These are phyloP conservation scores for Solanum infundibuliforme DNA, from an alignment of 257 asterid genomes.

Conservation along the genomic window DNA sequence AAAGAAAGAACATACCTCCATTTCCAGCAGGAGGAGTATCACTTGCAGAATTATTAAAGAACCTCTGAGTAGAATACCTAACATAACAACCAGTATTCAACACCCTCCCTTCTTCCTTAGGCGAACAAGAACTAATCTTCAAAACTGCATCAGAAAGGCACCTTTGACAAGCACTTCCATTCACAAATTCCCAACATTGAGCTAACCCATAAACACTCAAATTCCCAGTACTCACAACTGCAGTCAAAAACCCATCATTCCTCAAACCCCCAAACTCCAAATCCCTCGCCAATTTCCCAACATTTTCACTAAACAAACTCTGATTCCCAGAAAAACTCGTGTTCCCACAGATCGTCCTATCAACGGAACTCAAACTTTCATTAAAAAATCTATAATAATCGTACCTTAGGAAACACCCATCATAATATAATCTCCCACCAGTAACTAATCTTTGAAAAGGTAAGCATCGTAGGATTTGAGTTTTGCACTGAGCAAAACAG, in stretches of 20 bases:
- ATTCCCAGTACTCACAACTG: constrained; percentile 27
- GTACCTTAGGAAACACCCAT: constrained; percentile 57
- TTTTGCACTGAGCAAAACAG: constrained; percentile 51
- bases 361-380: constrained; percentile 39
- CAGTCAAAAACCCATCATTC: constrained; percentile 48
- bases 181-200: constrained; percentile 69
- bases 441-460: constrained; percentile 36
- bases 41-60: constrained; percentile 37
- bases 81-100: constrained; percentile 64
- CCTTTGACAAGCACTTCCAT: constrained; percentile 27
- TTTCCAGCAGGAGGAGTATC: constrained; percentile 12
- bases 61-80: constrained; percentile 48
- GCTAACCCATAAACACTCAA: constrained; percentile 60
- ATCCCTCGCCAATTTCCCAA: constrained; percentile 32
- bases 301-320: constrained; percentile 26
- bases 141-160: constrained; percentile 39
- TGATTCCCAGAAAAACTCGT: constrained; percentile 37
- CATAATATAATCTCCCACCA: constrained; percentile 44
- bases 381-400: constrained; percentile 51
- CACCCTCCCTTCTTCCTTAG: constrained; percentile 51
- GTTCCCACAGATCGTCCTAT: constrained; percentile 34
- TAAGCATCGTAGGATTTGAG: constrained; percentile 35
- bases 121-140: constrained; percentile 33
- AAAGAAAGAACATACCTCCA: constrained; percentile 28
- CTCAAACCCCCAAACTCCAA: constrained; percentile 27